phyloP scores from a whole-genome alignment of 768 basidiomycete genomes.

The Lentinula sp. region DNA sequence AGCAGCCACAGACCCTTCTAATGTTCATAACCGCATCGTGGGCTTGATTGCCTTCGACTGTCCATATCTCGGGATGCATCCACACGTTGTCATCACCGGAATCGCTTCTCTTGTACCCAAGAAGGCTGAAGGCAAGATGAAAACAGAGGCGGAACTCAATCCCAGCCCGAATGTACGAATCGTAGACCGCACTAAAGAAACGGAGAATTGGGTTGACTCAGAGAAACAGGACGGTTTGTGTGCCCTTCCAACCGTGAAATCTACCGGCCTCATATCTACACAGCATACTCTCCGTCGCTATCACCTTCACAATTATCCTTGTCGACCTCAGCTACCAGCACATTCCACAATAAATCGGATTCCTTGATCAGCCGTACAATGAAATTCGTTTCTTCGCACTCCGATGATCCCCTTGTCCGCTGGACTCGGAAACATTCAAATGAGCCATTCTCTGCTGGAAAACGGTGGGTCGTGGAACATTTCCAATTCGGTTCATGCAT shows the following conservation, averaged over 20 bases:
- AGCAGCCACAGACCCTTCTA: slow-evolving; percentile 39
- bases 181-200: slow-evolving; percentile 33
- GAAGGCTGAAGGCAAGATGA: slow-evolving; percentile 18
- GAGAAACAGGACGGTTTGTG: slow-evolving; percentile 19
- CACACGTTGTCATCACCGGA: slow-evolving; percentile 52
- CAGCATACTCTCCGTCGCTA: neutral
- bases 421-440: slow-evolving; percentile 51
- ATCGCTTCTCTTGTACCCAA: slow-evolving; percentile 47
- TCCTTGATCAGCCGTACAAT: slow-evolving; percentile 30
- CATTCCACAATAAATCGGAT: slow-evolving; percentile 9
- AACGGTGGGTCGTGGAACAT: slow-evolving; percentile 46
- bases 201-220: slow-evolving; percentile 39
- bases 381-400: slow-evolving; percentile 30
- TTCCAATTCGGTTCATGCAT: slow-evolving; percentile 55
- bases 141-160: slow-evolving; percentile 34
- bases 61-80: slow-evolving; percentile 58
- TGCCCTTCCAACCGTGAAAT: neutral
- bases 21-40: slow-evolving; percentile 36
- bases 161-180: slow-evolving; percentile 33
- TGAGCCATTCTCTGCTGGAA: slow-evolving; percentile 41
- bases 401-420: slow-evolving; percentile 37
- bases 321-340: slow-evolving; percentile 10
- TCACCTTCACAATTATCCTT: slow-evolving; percentile 9
- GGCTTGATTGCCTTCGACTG: slow-evolving; percentile 56
- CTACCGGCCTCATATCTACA: neutral